phyloP scores from a whole-genome alignment of 768 basidiomycete genomes.

The Auriculariales sp. region DNA sequence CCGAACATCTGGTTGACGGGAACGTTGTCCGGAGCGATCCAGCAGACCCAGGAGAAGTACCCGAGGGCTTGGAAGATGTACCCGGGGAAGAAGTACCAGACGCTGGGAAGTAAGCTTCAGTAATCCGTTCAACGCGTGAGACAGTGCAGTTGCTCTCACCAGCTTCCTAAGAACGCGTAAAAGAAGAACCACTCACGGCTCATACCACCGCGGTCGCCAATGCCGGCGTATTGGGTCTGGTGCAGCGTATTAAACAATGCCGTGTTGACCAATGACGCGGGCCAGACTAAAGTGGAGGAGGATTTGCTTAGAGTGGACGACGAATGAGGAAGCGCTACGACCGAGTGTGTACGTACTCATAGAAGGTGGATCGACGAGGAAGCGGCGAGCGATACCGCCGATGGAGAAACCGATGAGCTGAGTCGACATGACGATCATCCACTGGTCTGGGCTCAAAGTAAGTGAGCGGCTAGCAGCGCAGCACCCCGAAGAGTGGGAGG shows the following conservation, averaged over 20 bases:
- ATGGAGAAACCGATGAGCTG: constrained; percentile 50
- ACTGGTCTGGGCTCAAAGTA: constrained; percentile 12
- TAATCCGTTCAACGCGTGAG: background rate
- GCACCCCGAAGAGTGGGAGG: background rate
- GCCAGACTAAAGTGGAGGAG: constrained; percentile 33
- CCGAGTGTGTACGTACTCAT: constrained; percentile 25
- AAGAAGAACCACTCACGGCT: constrained; percentile 70
- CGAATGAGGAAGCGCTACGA: background rate
- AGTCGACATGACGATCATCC: constrained; percentile 40
- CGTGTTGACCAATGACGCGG: constrained; percentile 52
- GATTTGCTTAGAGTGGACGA: no score
- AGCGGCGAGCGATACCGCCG: constrained; percentile 44
- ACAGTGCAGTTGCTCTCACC: constrained; percentile 13
- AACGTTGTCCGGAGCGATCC: constrained; percentile 69
- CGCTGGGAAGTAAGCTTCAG: background rate
- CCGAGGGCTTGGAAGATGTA: constrained; percentile 76
- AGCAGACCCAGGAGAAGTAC: constrained; percentile 81
- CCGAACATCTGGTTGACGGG: constrained; percentile 57
- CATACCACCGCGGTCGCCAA: constrained; percentile 53
- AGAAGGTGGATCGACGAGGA: constrained; percentile 48
- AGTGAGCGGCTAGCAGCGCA: constrained; percentile 2
- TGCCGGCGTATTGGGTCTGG: constrained; percentile 44
- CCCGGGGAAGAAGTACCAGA: constrained; percentile 61
- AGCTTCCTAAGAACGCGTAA: constrained; percentile 39
- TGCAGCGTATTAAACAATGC: constrained; percentile 66